These are phyloP conservation scores for Coniochaeta hoffmannii DNA, from an alignment of 2,329 filamentous ascomycete species.

Conservation along the genomic window DNA sequence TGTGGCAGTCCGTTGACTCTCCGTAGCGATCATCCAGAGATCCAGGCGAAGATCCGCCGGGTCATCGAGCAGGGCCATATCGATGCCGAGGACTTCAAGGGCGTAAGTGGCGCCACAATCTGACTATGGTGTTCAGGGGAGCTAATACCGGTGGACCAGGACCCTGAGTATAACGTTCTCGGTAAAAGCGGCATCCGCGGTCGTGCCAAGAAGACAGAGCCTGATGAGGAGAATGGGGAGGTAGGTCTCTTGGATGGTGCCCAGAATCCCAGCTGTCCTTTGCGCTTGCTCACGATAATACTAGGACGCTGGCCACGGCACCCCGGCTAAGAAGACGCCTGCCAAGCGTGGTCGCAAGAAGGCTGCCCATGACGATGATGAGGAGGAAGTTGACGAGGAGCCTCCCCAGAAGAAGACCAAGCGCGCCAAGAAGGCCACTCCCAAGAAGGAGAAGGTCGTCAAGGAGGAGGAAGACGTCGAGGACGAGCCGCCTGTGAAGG, in stretches of 20 bases:
- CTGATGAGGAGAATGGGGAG: conserved; percentile 22
- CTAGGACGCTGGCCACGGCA: conserved; percentile 11
- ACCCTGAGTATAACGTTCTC: conserved; percentile 64
- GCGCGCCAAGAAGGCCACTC: neutral
- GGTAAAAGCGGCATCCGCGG: conserved; percentile 58
- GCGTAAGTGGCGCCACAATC: conserved; percentile 48
- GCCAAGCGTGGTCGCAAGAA: conserved; percentile 22
- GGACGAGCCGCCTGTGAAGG: conserved; percentile 11
- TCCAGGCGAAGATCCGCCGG: conserved; percentile 65
- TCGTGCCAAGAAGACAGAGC: conserved; percentile 24
- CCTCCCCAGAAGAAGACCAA: conserved; percentile 8
- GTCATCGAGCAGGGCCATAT: conserved; percentile 74
- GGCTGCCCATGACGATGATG: conserved; percentile 2
- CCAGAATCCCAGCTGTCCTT: neutral
- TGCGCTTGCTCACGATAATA: conserved; percentile 6
- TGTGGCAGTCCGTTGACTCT: conserved; percentile 4
- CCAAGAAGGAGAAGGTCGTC: neutral
- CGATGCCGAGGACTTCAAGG: conserved; percentile 79
- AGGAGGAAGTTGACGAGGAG: conserved; percentile 7
- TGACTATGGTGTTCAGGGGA: neutral
- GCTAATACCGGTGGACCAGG: conserved; percentile 40
- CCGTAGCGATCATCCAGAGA: conserved; percentile 42
- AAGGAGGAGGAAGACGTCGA: conserved; percentile 15
- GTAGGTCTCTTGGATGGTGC: neutral
- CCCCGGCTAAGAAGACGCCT: conserved; percentile 20